These are phyloP conservation scores for Telfairia occidentalis DNA, from an alignment of 331 rosid species.

Conservation along the genomic window DNA sequence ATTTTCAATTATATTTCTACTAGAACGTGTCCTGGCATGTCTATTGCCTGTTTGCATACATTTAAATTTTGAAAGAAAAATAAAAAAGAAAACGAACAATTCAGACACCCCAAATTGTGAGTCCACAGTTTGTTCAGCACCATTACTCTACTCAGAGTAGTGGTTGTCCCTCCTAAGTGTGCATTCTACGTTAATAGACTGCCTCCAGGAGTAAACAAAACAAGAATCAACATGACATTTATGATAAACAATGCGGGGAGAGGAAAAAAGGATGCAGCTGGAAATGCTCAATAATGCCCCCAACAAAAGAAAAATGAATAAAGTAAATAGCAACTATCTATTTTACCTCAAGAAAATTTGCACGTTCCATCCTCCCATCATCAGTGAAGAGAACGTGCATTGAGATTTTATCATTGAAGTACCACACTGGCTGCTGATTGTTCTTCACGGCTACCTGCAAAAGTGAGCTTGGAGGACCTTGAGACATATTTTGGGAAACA, in stretches of 20 bases:
- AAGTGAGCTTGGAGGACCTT: slow-evolving; percentile 90
- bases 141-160: not conserved
- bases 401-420: slow-evolving; percentile 67
- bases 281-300: not conserved
- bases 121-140: not conserved
- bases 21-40: not conserved
- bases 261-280: not conserved
- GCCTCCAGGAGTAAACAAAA: not conserved
- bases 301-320: not conserved
- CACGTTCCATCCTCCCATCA: slow-evolving; percentile 98
- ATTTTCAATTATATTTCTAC: not conserved
- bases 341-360: slow-evolving; percentile 80
- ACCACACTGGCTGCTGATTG: slow-evolving; percentile 93
- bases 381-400: slow-evolving; percentile 68
- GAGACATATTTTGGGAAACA: slow-evolving; percentile 78
- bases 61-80: not conserved
- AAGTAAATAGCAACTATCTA: not conserved
- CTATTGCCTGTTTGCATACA: not conserved
- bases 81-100: not conserved
- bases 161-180: not conserved
- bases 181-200: not conserved
- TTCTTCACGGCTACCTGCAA: slow-evolving; percentile 91
- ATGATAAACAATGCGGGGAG: not conserved
- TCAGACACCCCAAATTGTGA: not conserved
- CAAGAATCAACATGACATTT: not conserved